Evolutionary conservation across 2,329 filamentous ascomycete genomes (phyloP).

Genomic region (Apiospora sp.): DNA sequence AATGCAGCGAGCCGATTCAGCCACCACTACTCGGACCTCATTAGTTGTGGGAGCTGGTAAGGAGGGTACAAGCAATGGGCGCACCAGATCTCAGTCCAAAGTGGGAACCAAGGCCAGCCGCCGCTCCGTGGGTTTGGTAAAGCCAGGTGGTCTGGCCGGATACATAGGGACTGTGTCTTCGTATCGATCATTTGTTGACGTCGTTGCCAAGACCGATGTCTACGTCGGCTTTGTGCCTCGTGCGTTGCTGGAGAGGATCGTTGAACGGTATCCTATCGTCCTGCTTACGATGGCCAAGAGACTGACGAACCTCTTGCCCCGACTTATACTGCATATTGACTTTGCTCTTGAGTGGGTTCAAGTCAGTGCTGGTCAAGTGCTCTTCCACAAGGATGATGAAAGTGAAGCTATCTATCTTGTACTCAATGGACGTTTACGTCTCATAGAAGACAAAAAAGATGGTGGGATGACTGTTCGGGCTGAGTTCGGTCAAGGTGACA

Average conservation of each 20-base stretch:
- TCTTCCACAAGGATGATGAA: constrained; percentile 92
- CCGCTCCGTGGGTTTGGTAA: constrained; percentile 87
- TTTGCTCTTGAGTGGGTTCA: constrained; percentile 99
- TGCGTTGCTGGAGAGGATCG: constrained; percentile 85
- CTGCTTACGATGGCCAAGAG: constrained; percentile 96
- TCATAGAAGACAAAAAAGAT: constrained; percentile 82
- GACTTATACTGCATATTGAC: constrained; percentile 93
- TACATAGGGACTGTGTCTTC: constrained; percentile 95
- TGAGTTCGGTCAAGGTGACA: constrained; percentile 96
- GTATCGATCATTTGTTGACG: constrained; percentile 94
- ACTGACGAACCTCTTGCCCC: constrained; percentile 86
- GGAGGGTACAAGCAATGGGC: constrained; percentile 29
- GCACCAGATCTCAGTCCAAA: constrained; percentile 46
- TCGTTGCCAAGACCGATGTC: constrained; percentile 96
- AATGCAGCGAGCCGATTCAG: constrained; percentile 45
- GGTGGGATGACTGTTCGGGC: constrained; percentile 86
- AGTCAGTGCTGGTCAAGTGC: constrained; percentile 91
- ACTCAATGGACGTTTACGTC: constrained; percentile 86
- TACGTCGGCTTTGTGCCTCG: constrained; percentile 95
- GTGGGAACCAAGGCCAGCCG: constrained; percentile 57
- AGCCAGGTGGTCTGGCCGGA: constrained; percentile 91
- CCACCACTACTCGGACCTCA: constrained; percentile 32
- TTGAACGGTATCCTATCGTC: constrained; percentile 91
- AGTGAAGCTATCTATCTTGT: constrained; percentile 99
- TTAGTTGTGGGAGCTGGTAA: constrained; percentile 30